phyloP scores from a whole-genome alignment of 78 protist species.

The Dictyostelium firmibasis region DNA sequence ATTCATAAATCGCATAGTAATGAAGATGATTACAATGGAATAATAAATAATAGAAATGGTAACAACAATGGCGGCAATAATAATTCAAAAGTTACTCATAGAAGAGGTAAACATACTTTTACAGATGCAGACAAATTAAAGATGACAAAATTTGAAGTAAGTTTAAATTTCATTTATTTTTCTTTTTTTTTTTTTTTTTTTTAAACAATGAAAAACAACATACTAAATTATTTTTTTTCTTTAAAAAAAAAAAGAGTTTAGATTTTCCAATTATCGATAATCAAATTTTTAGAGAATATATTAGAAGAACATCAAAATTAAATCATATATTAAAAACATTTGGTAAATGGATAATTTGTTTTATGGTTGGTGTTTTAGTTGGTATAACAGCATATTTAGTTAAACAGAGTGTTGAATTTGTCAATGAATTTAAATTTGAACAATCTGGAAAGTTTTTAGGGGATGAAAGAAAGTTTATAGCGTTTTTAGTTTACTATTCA shows the following conservation, averaged over 20 bases:
- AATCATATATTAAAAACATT: slow-evolving; percentile 60
- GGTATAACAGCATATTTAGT: slow-evolving; percentile 72
- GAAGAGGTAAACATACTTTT: slow-evolving; percentile 66
- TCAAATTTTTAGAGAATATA: slow-evolving; percentile 51
- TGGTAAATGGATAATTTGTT: slow-evolving; percentile 78
- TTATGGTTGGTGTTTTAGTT: slow-evolving; percentile 69
- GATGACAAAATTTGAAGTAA: slow-evolving; percentile 58
- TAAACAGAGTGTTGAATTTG: slow-evolving; percentile 28
- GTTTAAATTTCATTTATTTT: not conserved
- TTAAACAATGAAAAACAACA: not conserved
- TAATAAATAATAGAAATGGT: not conserved
- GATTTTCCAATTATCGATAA: slow-evolving; percentile 80
- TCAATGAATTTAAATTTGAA: slow-evolving; percentile 31
- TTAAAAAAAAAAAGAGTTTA: slow-evolving; percentile 24
- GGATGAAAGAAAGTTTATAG: slow-evolving; percentile 19
- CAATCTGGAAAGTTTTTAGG: slow-evolving; percentile 24
- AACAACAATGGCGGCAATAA: not conserved
- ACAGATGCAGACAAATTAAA: slow-evolving; percentile 49
- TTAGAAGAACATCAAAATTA: slow-evolving; percentile 27
- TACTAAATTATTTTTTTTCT: no score
- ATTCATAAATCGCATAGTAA: not conserved
- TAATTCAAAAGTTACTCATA: slow-evolving; percentile 10
- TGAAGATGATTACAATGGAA: not conserved
- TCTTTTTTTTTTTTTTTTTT: no score
- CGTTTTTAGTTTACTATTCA: slow-evolving; percentile 46